Evolutionary conservation across 306 rosid species (phyloP).

Genomic region (Ceratonia siliqua): DNA sequence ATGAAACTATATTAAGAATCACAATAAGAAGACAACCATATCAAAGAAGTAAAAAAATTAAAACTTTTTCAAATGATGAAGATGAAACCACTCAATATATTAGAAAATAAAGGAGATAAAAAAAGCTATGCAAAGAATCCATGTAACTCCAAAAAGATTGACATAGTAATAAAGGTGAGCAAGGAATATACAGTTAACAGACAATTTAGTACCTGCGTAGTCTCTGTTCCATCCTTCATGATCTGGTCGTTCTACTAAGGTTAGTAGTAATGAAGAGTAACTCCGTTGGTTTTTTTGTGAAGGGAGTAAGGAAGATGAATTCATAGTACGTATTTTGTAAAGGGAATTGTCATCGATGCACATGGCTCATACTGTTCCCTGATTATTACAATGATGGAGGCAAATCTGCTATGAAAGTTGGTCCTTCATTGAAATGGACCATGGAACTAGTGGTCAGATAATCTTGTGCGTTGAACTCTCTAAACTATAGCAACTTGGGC

Average conservation of each 20-base stretch:
- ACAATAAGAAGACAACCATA: too few species aligned
- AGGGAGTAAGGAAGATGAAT: neutral
- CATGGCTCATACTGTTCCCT: slow-evolving; percentile 22
- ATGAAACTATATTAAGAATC: too few species aligned
- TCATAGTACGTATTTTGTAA: neutral
- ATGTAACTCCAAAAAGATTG: too few species aligned
- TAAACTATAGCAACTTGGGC: neutral
- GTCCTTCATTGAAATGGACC: slow-evolving; percentile 18
- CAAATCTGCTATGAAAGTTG: slow-evolving; percentile 21
- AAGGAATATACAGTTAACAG: too few species aligned
- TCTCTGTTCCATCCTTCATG: slow-evolving; percentile 57
- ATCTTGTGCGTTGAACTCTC: slow-evolving; percentile 23
- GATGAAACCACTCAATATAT: too few species aligned
- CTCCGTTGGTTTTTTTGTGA: neutral
- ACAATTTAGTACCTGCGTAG: slow-evolving; percentile 61
- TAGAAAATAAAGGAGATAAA: too few species aligned
- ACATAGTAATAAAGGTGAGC: too few species aligned
- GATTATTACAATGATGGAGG: slow-evolving; percentile 25
- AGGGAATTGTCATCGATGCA: neutral
- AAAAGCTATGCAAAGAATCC: too few species aligned
- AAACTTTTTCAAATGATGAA: too few species aligned
- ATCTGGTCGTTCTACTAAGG: slow-evolving; percentile 42
- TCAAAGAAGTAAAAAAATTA: too few species aligned
- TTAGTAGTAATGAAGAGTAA: slow-evolving; percentile 23
- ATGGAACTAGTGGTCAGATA: slow-evolving; percentile 21